Percentiles rank a stretch among this genome's conserved stretches.
Conservation (phyloP, 2,329 filamentous ascomycete genomes). For the Talaromyces amestolkiae region DNA sequence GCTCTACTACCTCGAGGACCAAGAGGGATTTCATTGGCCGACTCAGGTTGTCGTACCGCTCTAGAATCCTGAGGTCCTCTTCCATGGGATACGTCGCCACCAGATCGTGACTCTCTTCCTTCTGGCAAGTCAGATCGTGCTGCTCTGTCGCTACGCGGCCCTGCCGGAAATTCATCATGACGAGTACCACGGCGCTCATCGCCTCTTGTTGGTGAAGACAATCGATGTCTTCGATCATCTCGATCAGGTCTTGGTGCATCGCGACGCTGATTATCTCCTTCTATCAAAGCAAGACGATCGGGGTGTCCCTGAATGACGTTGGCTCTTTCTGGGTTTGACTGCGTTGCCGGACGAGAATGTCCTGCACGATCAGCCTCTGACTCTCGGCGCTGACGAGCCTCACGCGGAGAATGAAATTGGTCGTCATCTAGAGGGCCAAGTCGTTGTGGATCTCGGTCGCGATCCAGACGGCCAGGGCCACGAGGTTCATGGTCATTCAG, state of each 20-base stretch:
- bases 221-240: conserved; percentile 33
- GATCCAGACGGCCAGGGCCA: conserved; percentile 35
- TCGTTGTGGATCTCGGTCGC: conserved; percentile 30
- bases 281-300: conserved; percentile 26
- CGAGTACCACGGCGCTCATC: conserved; percentile 22
- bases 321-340: conserved; percentile 33
- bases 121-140: conserved; percentile 32
- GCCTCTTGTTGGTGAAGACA: conserved; percentile 19
- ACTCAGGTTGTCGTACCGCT: conserved; percentile 36
- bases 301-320: conserved; percentile 35
- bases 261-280: conserved; percentile 31
- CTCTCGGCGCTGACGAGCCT: conserved; percentile 35
- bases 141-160: conserved; percentile 49
- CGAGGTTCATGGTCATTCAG: conserved; percentile 39
- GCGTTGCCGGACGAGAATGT: conserved; percentile 29
- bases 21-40: conserved; percentile 49
- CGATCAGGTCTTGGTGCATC: conserved; percentile 36
- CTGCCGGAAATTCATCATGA: conserved; percentile 52
- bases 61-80: conserved; percentile 45
- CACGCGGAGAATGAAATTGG: conserved; percentile 31
- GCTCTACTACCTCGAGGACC: conserved; percentile 48
- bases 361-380: conserved; percentile 38
- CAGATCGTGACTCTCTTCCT: conserved; percentile 37
- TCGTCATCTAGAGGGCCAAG: conserved; percentile 38
- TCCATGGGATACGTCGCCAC: conserved; percentile 47